phyloP scores from a whole-genome alignment of 106 monocot genomes.

The Dendrobium nobile region DNA sequence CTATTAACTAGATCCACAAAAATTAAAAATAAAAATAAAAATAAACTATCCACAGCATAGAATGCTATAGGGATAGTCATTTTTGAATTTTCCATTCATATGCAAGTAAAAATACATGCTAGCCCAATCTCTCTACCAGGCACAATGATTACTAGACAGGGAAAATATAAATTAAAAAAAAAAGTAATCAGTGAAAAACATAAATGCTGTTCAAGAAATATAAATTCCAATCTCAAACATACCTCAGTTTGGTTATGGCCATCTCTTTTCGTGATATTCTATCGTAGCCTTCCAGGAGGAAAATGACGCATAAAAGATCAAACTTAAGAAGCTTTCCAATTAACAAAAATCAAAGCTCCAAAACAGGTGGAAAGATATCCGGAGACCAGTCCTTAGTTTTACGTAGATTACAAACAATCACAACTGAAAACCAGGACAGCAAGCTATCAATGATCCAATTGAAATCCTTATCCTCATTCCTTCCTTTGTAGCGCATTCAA shows the following conservation, averaged over 20 bases:
- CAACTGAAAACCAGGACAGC: neutral
- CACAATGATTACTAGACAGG: neutral
- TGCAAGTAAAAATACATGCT: neutral
- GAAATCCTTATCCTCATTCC: neutral
- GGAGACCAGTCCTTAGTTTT: neutral
- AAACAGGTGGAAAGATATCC: neutral
- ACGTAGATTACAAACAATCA: neutral
- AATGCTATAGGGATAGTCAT: neutral
- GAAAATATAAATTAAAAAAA: neutral
- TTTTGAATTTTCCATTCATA: too few species aligned
- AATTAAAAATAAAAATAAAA: too few species aligned
- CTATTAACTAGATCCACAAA: neutral
- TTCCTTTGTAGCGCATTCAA: neutral
- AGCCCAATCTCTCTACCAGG: neutral
- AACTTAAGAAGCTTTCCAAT: neutral
- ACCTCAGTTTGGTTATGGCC: slow-evolving; percentile 64
- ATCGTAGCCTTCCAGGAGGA: slow-evolving; percentile 10
- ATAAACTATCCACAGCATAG: neutral
- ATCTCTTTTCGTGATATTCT: slow-evolving; percentile 43
- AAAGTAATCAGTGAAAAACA: neutral
- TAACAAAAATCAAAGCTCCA: neutral
- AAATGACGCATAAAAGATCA: neutral
- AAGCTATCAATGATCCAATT: neutral
- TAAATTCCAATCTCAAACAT: neutral
- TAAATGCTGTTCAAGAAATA: neutral